Conservation (phyloP, 2,329 filamentous ascomycete genomes). For the Cryphonectria naterciae region DNA sequence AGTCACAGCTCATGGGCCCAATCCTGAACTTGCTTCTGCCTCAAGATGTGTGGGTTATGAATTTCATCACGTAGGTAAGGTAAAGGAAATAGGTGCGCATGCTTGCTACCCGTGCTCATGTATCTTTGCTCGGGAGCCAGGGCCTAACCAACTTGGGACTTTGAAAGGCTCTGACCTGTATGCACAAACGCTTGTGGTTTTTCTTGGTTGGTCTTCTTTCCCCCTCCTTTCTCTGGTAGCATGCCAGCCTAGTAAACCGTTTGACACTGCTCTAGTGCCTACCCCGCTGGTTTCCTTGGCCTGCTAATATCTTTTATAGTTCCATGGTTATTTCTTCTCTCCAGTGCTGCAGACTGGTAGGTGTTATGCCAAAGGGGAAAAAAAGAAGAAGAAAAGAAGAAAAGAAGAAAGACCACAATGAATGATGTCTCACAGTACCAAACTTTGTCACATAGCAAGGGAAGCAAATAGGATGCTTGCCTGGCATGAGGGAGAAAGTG, state of each 20-base stretch:
- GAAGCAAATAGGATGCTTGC: neutral
- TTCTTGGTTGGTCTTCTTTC: conserved; percentile 3
- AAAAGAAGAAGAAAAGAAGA: no score
- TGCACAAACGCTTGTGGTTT: neutral
- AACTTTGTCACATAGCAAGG: neutral
- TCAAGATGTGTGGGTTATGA: neutral
- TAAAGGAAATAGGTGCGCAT: neutral
- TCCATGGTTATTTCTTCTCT: neutral
- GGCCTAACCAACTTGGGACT: neutral
- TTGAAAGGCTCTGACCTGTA: neutral
- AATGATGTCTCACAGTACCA: neutral
- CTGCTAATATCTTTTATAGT: neutral
- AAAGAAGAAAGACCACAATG: neutral
- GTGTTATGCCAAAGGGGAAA: no score
- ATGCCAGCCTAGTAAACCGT: neutral
- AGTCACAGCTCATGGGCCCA: neutral
- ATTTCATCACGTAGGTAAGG: neutral
- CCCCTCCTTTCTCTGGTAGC: neutral
- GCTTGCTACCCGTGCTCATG: neutral
- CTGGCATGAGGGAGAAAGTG: neutral
- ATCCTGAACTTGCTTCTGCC: neutral
- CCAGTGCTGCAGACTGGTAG: neutral
- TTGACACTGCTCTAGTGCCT: neutral
- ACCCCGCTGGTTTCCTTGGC: neutral
- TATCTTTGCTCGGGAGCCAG: neutral